phyloP scores from a whole-genome alignment of 139 green algal species.

The Chlorella ohadii region DNA sequence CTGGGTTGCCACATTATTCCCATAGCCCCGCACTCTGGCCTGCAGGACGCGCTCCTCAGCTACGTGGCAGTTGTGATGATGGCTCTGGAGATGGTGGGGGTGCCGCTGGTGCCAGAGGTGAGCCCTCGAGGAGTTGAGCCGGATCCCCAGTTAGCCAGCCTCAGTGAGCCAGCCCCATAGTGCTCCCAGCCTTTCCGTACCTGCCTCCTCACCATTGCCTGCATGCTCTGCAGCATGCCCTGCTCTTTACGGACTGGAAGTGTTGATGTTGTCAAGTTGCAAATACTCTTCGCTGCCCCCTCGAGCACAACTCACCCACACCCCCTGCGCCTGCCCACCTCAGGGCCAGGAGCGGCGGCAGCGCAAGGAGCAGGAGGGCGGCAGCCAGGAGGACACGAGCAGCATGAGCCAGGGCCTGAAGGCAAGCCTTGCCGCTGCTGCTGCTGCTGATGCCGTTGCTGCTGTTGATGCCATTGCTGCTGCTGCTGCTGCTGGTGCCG shows the following conservation, averaged over 20 bases:
- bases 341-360: conserved; percentile 40
- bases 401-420: conserved; percentile 43
- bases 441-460: neutral
- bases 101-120: conserved; percentile 39
- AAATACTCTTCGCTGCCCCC: too few species aligned
- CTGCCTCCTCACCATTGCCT: too few species aligned
- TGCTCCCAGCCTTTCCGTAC: too few species aligned
- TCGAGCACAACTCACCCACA: too few species aligned
- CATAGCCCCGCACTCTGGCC: conserved; percentile 24
- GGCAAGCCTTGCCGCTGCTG: neutral
- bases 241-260: too few species aligned
- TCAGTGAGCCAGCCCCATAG: too few species aligned
- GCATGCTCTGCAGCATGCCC: too few species aligned
- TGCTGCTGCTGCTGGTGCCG: neutral
- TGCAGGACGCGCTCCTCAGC: conserved; percentile 61
- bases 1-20: too few species aligned
- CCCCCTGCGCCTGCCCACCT: neutral
- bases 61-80: conserved; percentile 72
- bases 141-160: too few species aligned
- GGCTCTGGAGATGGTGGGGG: conserved; percentile 60
- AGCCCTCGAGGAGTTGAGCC: neutral
- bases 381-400: neutral
- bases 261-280: too few species aligned
- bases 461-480: too few species aligned
- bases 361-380: neutral